Conservation (phyloP, 2,329 filamentous ascomycete genomes). For the Colletotrichum somersetense region DNA sequence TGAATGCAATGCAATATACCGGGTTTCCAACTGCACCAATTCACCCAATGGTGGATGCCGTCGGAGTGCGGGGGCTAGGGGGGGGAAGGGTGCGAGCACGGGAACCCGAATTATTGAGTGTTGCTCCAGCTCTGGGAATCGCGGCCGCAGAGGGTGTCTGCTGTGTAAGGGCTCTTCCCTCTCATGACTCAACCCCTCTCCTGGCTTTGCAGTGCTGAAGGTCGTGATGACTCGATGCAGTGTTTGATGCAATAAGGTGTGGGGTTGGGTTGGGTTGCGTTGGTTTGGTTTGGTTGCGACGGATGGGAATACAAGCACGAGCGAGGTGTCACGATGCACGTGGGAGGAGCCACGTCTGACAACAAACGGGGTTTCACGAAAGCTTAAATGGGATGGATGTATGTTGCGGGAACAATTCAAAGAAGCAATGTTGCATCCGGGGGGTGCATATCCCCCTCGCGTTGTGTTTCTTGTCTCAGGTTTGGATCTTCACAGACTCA, state of each 20-base stretch:
- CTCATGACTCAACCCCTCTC: constrained; percentile 35
- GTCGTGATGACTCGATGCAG: neutral
- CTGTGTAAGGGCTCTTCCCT: constrained; percentile 4
- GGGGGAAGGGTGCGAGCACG: too few species aligned
- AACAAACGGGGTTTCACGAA: neutral
- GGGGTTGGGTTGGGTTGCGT: neutral
- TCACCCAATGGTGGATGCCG: too few species aligned
- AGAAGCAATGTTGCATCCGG: constrained; percentile 19
- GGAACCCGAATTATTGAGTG: neutral
- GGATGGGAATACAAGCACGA: neutral
- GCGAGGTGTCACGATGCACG: neutral
- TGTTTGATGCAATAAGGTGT: neutral
- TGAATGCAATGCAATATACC: neutral
- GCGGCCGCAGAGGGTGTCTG: neutral
- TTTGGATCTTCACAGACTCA: neutral
- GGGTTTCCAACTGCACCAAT: neutral
- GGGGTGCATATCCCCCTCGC: neutral
- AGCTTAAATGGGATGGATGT: neutral
- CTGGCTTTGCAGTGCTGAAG: constrained; percentile 45
- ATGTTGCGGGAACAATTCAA: neutral
- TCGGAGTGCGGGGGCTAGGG: too few species aligned
- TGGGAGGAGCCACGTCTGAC: neutral
- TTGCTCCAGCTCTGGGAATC: neutral
- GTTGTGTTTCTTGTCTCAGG: constrained; percentile 17
- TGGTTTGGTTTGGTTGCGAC: neutral